Conservation (phyloP, 2,329 filamentous ascomycete species). For the Sclerotinia sclerotiorum region DNA sequence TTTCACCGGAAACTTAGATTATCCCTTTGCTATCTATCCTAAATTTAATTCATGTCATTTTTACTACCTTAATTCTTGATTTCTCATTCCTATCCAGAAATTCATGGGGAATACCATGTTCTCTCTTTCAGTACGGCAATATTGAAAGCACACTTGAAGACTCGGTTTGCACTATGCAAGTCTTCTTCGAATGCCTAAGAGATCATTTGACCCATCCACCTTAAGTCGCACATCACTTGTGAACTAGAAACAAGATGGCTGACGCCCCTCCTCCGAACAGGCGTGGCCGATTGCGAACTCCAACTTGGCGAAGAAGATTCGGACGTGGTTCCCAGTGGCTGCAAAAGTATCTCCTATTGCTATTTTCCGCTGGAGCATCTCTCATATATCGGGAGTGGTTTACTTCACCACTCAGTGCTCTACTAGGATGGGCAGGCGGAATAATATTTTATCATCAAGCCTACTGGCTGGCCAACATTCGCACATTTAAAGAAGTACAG, state of each 20-base stretch:
- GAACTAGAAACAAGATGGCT: neutral
- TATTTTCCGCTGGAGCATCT: neutral
- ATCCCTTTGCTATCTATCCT: neutral
- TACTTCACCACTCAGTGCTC: neutral
- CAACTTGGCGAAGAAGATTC: neutral
- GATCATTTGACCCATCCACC: neutral
- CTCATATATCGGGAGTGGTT: neutral
- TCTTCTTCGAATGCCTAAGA: neutral
- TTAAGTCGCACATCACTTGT: neutral
- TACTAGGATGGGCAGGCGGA: conserved; percentile 9
- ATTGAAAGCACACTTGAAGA: neutral
- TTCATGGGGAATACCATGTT: neutral
- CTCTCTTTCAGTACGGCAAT: neutral
- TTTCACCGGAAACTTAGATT: neutral
- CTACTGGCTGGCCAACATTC: neutral
- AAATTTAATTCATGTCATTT: neutral
- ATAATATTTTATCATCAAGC: conserved; percentile 18
- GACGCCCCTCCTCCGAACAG: neutral
- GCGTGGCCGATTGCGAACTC: too few species aligned
- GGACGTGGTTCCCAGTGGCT: neutral
- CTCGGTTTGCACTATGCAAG: too few species aligned
- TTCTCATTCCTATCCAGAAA: neutral
- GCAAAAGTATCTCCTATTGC: neutral
- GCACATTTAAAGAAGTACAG: neutral
- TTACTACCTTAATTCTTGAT: neutral